Evolutionary conservation across 805 yeast species (phyloP).

Genomic region (Wickerhamiella musiphila): DNA sequence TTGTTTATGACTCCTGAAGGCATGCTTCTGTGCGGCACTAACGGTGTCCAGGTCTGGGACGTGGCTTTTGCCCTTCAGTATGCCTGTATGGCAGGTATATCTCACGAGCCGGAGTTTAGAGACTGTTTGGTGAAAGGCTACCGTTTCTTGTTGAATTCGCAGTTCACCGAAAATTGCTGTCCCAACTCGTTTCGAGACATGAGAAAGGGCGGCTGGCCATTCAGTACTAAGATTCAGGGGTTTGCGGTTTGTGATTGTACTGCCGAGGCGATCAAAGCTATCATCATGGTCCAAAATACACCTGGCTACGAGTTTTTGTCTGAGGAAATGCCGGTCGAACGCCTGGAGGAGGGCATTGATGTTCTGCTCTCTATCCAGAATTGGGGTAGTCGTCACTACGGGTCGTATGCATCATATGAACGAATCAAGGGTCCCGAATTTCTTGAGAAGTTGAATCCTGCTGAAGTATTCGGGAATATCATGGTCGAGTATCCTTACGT

Average conservation of each 20-base stretch:
- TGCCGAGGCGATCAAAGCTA: constrained; percentile 87
- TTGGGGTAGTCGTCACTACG: constrained; percentile 58
- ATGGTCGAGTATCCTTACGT: constrained; percentile 98
- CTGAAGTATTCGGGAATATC: constrained; percentile 93
- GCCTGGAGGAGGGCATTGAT: constrained; percentile 55
- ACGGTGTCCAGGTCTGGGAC: constrained; percentile 97
- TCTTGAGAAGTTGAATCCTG: constrained; percentile 74
- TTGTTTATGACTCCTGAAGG: constrained; percentile 81
- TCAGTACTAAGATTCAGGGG: constrained; percentile 89
- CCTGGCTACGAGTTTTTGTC: constrained; percentile 33
- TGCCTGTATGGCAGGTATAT: constrained; percentile 60
- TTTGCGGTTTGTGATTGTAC: constrained; percentile 95
- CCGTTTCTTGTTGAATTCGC: constrained; percentile 60
- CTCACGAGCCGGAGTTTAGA: constrained; percentile 47
- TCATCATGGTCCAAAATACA: constrained; percentile 71
- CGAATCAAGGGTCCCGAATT: constrained; percentile 61
- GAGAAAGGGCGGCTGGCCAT: constrained; percentile 88
- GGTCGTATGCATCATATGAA: constrained; percentile 89
- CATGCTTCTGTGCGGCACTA: constrained; percentile 87
- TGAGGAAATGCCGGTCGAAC: constrained; percentile 35
- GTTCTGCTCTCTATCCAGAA: constrained; percentile 64
- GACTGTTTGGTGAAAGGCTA: constrained; percentile 48
- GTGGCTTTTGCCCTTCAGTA: constrained; percentile 81
- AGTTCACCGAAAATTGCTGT: constrained; percentile 64
- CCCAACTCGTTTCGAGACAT: constrained; percentile 68